phyloP scores from a whole-genome alignment of 2,329 filamentous ascomycete species.

The Phyllosticta citrichinensis region DNA sequence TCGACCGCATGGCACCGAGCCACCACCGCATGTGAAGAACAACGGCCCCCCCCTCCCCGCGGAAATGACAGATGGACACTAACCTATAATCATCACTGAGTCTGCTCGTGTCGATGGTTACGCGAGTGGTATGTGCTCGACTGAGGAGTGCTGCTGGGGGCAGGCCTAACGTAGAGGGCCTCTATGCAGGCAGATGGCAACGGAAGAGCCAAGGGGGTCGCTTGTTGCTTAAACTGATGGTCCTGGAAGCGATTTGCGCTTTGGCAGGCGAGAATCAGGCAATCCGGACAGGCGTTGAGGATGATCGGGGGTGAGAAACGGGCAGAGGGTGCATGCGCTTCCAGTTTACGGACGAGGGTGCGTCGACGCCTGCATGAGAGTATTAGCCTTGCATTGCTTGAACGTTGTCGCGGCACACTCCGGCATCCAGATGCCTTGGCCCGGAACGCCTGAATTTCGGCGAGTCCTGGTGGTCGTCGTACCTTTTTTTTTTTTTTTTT shows the following conservation, averaged over 20 bases:
- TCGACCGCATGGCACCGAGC: not conserved
- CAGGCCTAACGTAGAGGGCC: not conserved
- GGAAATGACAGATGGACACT: not conserved
- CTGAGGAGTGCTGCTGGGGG: not conserved
- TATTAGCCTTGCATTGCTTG: constrained; percentile 20
- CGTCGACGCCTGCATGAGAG: constrained; percentile 23
- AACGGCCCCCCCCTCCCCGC: no score
- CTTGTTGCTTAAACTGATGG: constrained; percentile 5
- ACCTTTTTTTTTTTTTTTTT: constrained; percentile 6
- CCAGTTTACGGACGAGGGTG: constrained; percentile 15
- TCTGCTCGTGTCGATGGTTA: not conserved
- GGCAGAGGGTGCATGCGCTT: constrained; percentile 21
- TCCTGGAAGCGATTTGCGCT: constrained; percentile 1
- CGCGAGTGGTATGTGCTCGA: not conserved
- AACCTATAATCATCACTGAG: constrained; percentile 11
- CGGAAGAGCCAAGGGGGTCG: not conserved
- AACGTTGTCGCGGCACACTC: constrained; percentile 13
- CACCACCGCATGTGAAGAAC: not conserved
- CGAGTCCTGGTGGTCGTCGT: constrained; percentile 2
- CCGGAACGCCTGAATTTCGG: constrained; percentile 5
- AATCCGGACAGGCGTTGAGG: constrained; percentile 21
- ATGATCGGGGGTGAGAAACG: constrained; percentile 20
- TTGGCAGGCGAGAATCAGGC: constrained; percentile 14
- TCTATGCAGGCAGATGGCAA: not conserved
- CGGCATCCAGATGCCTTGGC: not conserved